A percentile compares a stretch with the other conserved stretches of the same genome.
phyloP scores from a whole-genome alignment of 2,329 filamentous ascomycete species.

The Colletotrichum liriopes region DNA sequence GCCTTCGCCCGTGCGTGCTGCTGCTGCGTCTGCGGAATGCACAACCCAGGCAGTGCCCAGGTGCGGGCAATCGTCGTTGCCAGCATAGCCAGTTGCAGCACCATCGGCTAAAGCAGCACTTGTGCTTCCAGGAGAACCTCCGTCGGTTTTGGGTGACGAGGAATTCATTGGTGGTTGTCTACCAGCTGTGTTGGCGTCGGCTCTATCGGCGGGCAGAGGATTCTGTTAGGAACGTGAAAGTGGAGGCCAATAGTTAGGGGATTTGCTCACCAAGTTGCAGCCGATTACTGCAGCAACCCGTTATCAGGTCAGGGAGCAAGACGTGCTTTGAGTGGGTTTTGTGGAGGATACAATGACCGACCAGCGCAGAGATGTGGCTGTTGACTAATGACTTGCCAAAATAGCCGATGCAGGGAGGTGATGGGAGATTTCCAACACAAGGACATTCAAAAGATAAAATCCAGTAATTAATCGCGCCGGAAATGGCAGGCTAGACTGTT shows the following conservation, averaged over 20 bases:
- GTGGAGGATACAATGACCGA: neutral
- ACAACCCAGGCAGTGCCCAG: neutral
- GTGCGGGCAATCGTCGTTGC: neutral
- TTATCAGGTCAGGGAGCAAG: neutral
- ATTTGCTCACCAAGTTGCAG: neutral
- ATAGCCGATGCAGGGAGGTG: neutral
- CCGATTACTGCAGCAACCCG: neutral
- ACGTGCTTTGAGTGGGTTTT: neutral
- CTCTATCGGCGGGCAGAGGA: slow-evolving; percentile 10
- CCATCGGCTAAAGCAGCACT: neutral
- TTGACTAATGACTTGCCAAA: neutral
- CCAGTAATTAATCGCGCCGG: neutral
- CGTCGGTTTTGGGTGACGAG: slow-evolving; percentile 24
- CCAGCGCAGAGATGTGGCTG: too few species aligned
- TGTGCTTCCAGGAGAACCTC: slow-evolving; percentile 15
- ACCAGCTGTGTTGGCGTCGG: slow-evolving; percentile 13
- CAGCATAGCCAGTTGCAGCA: neutral
- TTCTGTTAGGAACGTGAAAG: neutral
- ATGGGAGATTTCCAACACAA: neutral
- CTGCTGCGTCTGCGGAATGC: slow-evolving; percentile 10
- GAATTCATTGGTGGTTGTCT: slow-evolving; percentile 30
- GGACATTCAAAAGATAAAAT: neutral
- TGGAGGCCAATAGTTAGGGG: slow-evolving; percentile 22
- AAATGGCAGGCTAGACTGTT: neutral
- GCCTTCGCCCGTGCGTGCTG: slow-evolving; percentile 29